These are phyloP conservation scores for Fusarium metavorans DNA, from an alignment of 2,329 filamentous ascomycete species.

Conservation along the genomic window DNA sequence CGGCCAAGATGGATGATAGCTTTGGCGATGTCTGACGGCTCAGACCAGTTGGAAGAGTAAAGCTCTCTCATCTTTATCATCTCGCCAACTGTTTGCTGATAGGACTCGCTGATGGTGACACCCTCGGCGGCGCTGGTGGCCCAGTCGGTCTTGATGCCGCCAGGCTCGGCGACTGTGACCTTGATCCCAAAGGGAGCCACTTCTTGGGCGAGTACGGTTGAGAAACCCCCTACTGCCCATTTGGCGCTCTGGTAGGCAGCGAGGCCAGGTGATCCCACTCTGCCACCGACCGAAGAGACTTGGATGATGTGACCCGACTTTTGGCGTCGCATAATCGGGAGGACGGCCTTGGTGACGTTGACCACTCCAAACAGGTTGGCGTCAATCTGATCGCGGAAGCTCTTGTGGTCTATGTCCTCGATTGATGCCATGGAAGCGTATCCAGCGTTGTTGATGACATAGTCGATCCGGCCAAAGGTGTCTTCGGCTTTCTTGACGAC, in stretches of 20 bases:
- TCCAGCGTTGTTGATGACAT: constrained; percentile 72
- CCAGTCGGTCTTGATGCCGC: constrained; percentile 57
- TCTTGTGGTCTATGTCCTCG: constrained; percentile 61
- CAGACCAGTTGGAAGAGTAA: constrained; percentile 4
- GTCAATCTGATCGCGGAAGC: constrained; percentile 66
- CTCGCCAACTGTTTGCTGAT: constrained; percentile 51
- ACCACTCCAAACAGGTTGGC: constrained; percentile 71
- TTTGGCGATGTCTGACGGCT: constrained; percentile 43
- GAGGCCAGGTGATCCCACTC: constrained; percentile 49
- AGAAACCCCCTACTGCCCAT: constrained; percentile 55
- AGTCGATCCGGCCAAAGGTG: constrained; percentile 67
- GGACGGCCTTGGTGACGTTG: constrained; percentile 60
- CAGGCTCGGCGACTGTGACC: constrained; percentile 54
- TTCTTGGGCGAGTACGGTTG: constrained; percentile 51
- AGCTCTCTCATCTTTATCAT: constrained; percentile 21
- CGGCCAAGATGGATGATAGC: constrained; percentile 45
- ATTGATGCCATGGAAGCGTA: constrained; percentile 66
- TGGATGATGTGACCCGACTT: constrained; percentile 53
- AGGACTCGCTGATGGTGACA: constrained; percentile 48
- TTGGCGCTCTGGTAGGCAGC: constrained; percentile 54
- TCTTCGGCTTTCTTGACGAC: constrained; percentile 49
- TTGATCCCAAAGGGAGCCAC: constrained; percentile 53
- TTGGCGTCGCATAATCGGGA: constrained; percentile 50
- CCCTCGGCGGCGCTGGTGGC: constrained; percentile 46
- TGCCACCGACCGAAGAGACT: constrained; percentile 54